A percentile compares a stretch with the other conserved stretches of the same genome.
Evolutionary conservation across 176 grass and related monocot species (phyloP).

Genomic region (Carex pumila): DNA sequence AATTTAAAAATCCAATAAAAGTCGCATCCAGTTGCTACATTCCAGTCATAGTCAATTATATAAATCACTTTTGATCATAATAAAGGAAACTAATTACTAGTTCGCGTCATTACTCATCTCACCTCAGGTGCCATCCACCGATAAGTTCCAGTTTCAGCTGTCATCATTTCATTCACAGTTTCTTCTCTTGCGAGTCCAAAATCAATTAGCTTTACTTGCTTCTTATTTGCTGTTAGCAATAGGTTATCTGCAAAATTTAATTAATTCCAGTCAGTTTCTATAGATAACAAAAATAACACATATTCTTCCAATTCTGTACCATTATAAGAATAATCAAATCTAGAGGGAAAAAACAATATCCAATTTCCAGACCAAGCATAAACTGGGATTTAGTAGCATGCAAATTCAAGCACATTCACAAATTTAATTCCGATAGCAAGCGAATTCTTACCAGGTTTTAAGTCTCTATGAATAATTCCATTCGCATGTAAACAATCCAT

Average conservation of each 20-base stretch:
- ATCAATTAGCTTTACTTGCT: conserved; percentile 46
- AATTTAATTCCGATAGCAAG: not conserved
- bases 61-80: not conserved
- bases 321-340: not conserved
- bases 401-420: not conserved
- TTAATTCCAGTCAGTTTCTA: not conserved
- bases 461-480: conserved; percentile 53
- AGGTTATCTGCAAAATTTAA: conserved; percentile 35
- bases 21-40: not conserved
- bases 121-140: conserved; percentile 60
- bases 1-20: not conserved
- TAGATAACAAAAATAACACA: not conserved
- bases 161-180: conserved; percentile 55
- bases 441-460: conserved; percentile 38
- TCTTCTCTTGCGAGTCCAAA: conserved; percentile 57
- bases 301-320: not conserved
- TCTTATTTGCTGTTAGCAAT: conserved; percentile 46
- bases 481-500: conserved; percentile 57
- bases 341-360: not conserved
- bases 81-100: not conserved
- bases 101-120: not conserved
- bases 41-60: not conserved
- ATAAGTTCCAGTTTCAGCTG: conserved; percentile 55
- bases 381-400: not conserved
- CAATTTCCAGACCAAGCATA: not conserved